Evolutionary conservation across 345 rosid genomes (phyloP).

Genomic region (Ceriops decandra): DNA sequence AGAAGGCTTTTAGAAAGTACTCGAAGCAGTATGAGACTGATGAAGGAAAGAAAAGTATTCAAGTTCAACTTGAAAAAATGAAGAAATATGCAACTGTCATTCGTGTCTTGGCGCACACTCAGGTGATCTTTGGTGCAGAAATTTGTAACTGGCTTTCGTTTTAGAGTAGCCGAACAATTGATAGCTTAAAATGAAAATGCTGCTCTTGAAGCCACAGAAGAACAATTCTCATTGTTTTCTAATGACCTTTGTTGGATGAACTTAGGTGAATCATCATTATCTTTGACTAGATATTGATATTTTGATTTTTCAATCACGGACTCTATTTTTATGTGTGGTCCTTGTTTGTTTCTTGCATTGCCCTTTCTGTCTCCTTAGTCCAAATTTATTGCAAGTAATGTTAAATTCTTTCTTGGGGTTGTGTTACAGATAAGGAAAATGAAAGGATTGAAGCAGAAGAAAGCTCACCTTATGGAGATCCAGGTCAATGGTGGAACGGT

Average conservation of each 20-base stretch:
- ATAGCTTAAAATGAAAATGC: too few species aligned
- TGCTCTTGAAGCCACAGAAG: too few species aligned
- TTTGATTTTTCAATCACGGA: too few species aligned
- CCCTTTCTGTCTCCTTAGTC: neutral
- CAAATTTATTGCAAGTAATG: neutral
- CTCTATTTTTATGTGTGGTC: too few species aligned
- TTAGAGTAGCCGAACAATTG: neutral
- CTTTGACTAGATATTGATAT: too few species aligned
- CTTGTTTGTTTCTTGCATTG: neutral
- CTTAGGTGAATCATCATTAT: too few species aligned
- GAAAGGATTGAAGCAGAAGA: conserved; percentile 92
- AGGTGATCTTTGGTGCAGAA: conserved; percentile 28
- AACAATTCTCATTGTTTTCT: too few species aligned
- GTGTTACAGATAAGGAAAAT: conserved; percentile 63
- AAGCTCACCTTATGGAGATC: conserved; percentile 83
- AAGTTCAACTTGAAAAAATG: conserved; percentile 67
- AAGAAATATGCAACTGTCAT: conserved; percentile 73
- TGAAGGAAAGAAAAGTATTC: conserved; percentile 63
- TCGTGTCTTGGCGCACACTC: conserved; percentile 85
- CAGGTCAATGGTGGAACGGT: conserved; percentile 79
- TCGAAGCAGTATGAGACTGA: conserved; percentile 53
- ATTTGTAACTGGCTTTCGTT: neutral
- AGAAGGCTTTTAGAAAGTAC: conserved; percentile 79
- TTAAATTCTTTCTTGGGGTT: neutral
- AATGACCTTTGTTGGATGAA: too few species aligned